Evolutionary conservation across 225 moss, liverwort and hornwort species (phyloP).

Genomic region (Ulota crispa): DNA sequence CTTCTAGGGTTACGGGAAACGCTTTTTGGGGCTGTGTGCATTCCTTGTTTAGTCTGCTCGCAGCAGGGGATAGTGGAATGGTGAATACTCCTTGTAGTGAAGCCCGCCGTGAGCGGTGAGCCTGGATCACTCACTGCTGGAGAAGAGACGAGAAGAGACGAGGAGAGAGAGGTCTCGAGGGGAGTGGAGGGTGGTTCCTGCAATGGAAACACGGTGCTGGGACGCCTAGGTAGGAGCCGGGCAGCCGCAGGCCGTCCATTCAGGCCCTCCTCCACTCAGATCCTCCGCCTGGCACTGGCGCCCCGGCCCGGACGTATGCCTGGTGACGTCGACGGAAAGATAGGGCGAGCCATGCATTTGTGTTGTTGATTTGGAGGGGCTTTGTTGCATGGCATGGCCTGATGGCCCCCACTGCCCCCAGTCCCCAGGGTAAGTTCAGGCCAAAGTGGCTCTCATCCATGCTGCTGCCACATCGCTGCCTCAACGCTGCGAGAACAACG

Average conservation of each 20-base stretch:
- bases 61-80: too few species aligned
- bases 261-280: slow-evolving; percentile 13
- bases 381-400: neutral
- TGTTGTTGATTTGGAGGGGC: neutral
- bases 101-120: neutral
- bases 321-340: neutral
- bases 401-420: too few species aligned
- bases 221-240: neutral
- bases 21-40: slow-evolving; percentile 14
- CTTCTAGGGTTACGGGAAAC: slow-evolving; percentile 12
- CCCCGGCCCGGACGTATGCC: neutral
- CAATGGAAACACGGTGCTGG: slow-evolving; percentile 28
- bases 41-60: neutral
- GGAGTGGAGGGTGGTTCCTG: slow-evolving; percentile 35
- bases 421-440: neutral
- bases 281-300: slow-evolving; percentile 12
- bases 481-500: neutral
- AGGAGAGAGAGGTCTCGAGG: neutral
- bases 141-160: too few species aligned
- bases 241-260: neutral
- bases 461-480: neutral
- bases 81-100: neutral
- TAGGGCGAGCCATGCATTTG: neutral
- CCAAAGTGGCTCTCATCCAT: neutral
- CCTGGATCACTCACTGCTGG: neutral